Conservation (phyloP, 768 basidiomycete species). For the Macrocybe gigantea region DNA sequence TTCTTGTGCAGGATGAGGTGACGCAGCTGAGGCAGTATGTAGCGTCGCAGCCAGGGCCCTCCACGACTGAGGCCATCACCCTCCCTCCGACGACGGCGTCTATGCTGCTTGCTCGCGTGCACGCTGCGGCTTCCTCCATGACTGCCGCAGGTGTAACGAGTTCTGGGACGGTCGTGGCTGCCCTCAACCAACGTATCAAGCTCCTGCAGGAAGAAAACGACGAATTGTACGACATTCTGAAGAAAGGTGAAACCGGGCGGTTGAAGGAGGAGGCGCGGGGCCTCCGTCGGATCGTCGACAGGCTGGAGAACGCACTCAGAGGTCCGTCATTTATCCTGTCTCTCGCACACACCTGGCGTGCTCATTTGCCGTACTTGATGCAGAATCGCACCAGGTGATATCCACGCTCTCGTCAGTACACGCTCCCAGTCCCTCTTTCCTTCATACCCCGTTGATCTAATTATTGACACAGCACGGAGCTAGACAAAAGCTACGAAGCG, state of each 20-base stretch:
- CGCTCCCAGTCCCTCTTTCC: constrained; percentile 5
- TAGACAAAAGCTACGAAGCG: constrained; percentile 72
- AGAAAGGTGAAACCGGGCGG: constrained; percentile 69
- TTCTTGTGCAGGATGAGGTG: constrained; percentile 60
- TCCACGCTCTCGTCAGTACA: constrained; percentile 62
- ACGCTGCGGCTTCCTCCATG: constrained; percentile 26
- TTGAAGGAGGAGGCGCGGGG: constrained; percentile 78
- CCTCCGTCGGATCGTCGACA: constrained; percentile 58
- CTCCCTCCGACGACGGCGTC: constrained; percentile 69
- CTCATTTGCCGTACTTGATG: constrained; percentile 2
- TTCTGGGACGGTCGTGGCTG: constrained; percentile 59
- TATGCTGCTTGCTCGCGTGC: constrained; percentile 62
- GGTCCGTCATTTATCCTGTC: constrained; percentile 37
- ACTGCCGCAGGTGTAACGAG: constrained; percentile 20
- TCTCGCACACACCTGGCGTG: constrained; percentile 6
- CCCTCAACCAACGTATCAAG: constrained; percentile 67
- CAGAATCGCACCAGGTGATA: constrained; percentile 78
- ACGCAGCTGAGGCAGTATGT: constrained; percentile 62
- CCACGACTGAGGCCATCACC: constrained; percentile 56
- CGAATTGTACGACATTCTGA: constrained; percentile 73
- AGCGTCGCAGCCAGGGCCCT: constrained; percentile 50
- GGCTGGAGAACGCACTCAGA: constrained; percentile 70
- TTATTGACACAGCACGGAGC: constrained; percentile 48
- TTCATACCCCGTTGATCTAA: constrained; percentile 9
- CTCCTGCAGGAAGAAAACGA: constrained; percentile 84